Base-by-base conservation (phyloP, 305 asterid species). In the Fraxinus albicans region DNA sequence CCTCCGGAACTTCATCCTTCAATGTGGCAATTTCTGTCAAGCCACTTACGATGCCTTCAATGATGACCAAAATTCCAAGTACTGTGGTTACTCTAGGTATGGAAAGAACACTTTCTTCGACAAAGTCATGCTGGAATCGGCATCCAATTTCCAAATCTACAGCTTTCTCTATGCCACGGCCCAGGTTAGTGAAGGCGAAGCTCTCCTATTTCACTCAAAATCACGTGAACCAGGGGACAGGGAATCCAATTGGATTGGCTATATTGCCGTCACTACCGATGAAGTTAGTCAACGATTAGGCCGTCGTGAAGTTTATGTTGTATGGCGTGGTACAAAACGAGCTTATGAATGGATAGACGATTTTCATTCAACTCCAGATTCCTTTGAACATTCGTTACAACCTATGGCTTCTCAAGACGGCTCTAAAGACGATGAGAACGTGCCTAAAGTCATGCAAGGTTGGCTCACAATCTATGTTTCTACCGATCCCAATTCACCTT, bases 191-290 rank as follows among this genome's bases (percentile, higher is more conserved):
- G 53, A 89, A 38, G 40, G 77, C 21, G 87, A 92, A 63, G 92
- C 97, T 17, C 6, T 93, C 9, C 83, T 94, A 67, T 81, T 94
- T 4, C 94, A 86, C 83, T 91, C 95, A 4, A 83, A 83, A 2
- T 92, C 97, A 0, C 94, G 93, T 0, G 94, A 95, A 1, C 35
- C 94, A 0, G 93, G 98, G 97, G 99, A 94, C 89, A 80, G 94
- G 6, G 98, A 95, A 58, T 93, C 99, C 44, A 95, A 95, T 19
- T 95, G 95, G 96, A 93, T 95, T 19, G 99, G 99, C 44, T 95
- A 92, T 84, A 81, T 93, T 13, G 94, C 96, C 23, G 58, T 85
- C 63, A 89, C 97, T 31, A 67, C 92, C 15, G 97, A 95, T 79
- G 89, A 84, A 44, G 88, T 31, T 7, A 87, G 91, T 55, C 77